A percentile compares a stretch with the other conserved stretches of the same genome.
Conservation (phyloP, 2,329 filamentous ascomycete genomes). For the Trichoderma cornu-damae region DNA sequence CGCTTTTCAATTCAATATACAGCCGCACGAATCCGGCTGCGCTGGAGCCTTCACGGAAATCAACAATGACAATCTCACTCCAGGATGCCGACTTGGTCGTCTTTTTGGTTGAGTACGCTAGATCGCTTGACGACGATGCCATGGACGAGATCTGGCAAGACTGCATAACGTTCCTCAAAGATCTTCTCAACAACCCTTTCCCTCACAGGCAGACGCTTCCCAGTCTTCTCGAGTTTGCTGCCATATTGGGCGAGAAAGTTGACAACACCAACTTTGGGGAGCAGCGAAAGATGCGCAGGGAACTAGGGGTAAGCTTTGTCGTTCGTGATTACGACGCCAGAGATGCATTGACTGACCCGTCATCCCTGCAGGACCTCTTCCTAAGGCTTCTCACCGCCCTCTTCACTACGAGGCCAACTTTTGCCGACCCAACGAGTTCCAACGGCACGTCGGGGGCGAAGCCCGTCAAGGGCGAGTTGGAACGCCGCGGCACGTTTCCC, state of each 20-base stretch:
- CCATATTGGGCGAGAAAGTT: conserved; percentile 87
- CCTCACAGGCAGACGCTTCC: conserved; percentile 89
- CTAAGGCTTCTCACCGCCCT: conserved; percentile 83
- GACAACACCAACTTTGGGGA: conserved; percentile 98
- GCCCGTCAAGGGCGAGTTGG: conserved; percentile 33
- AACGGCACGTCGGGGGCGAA: conserved; percentile 35
- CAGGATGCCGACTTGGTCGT: conserved; percentile 78
- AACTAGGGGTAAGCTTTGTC: conserved; percentile 66
- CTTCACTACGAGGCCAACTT: conserved; percentile 81
- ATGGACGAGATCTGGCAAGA: conserved; percentile 98
- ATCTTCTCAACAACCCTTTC: conserved; percentile 88
- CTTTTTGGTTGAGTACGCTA: conserved; percentile 86
- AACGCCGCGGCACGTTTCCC: conserved; percentile 34
- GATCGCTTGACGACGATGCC: conserved; percentile 88
- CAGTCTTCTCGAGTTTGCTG: conserved; percentile 79
- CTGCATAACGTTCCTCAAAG: conserved; percentile 83
- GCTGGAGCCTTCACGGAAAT: conserved; percentile 73
- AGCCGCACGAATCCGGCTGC: conserved; percentile 83
- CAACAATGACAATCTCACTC: conserved; percentile 79
- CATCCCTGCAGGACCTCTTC: conserved; percentile 67
- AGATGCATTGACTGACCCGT: background rate
- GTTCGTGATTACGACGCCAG: background rate
- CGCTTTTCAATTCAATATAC: conserved; percentile 93
- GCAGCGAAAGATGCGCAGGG: conserved; percentile 83
- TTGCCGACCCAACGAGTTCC: conserved; percentile 50